Evolutionary conservation across 2,329 filamentous ascomycete genomes (phyloP).

Genomic region (Trichothecium sympodiale): DNA sequence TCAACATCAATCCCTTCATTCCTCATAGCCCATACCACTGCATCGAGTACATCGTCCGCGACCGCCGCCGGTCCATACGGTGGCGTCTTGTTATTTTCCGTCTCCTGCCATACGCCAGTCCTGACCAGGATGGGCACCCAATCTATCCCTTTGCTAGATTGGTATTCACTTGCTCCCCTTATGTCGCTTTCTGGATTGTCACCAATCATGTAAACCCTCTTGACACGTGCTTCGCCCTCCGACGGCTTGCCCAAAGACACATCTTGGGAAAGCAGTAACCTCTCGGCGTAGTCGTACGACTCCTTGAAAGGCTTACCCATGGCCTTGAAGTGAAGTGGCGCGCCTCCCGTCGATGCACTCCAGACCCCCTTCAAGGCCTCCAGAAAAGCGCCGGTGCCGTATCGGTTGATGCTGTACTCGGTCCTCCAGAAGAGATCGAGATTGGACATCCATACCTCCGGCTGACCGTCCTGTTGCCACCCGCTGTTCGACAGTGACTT

Average conservation of each 20-base stretch:
- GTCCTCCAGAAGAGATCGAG: constrained; percentile 85
- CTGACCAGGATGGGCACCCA: constrained; percentile 71
- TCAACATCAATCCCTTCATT: constrained; percentile 32
- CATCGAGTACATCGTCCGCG: constrained; percentile 64
- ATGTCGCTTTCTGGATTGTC: constrained; percentile 89
- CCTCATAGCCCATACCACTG: constrained; percentile 65
- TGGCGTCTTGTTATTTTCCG: constrained; percentile 33
- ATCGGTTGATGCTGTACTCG: constrained; percentile 69
- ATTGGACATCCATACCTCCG: constrained; percentile 78
- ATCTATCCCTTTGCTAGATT: constrained; percentile 52
- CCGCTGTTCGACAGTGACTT: constrained; percentile 54
- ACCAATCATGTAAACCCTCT: constrained; percentile 84
- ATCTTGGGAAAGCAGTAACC: constrained; percentile 42
- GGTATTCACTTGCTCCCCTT: constrained; percentile 68
- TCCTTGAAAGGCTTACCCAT: constrained; percentile 73
- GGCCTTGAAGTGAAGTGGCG: constrained; percentile 48
- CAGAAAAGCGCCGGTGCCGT: constrained; percentile 87
- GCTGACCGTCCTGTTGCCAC: constrained; percentile 76
- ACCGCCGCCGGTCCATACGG: constrained; percentile 52
- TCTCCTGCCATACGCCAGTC: constrained; percentile 61
- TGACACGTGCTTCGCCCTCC: constrained; percentile 28
- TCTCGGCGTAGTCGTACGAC: constrained; percentile 80
- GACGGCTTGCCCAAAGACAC: constrained; percentile 21
- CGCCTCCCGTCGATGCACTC: constrained; percentile 56
- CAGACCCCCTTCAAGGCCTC: constrained; percentile 74